A percentile compares a stretch with the other conserved stretches of the same genome.
Conservation (phyloP, 495 filamentous ascomycete species). For the Penicillium egyptiacum region DNA sequence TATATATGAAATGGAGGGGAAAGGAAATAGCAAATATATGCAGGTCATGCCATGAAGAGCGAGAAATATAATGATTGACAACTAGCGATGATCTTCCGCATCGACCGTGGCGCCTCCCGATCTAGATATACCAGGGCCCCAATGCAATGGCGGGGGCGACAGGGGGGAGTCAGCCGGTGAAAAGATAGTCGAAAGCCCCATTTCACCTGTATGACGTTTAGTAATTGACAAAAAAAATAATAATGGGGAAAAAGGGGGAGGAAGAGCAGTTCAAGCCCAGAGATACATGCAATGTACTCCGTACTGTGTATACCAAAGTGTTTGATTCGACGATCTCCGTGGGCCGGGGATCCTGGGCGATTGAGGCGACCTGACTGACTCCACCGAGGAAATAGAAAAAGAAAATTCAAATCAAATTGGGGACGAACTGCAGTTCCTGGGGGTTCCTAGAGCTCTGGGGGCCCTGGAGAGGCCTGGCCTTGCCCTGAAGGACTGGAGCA, state of each 20-base stretch:
- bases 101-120: conserved; percentile 16
- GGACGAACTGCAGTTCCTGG: conserved; percentile 15
- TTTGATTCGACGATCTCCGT: conserved; percentile 21
- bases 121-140: conserved; percentile 18
- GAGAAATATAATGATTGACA: conserved; percentile 18
- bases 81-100: conserved; percentile 29
- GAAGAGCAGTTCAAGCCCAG: conserved; percentile 23
- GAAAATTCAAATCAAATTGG: background rate
- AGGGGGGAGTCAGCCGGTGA: conserved; percentile 14
- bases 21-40: conserved; percentile 20
- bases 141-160: conserved; percentile 11
- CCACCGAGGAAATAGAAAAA: background rate
- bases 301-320: conserved; percentile 2
- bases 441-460: background rate
- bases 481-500: no score
- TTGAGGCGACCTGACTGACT: conserved; percentile 23
- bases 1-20: conserved; percentile 13
- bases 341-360: conserved; percentile 18
- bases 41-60: conserved; percentile 18
- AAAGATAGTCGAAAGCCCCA: conserved; percentile 8
- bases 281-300: conserved; percentile 20
- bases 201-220: conserved; percentile 24
- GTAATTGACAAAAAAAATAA: conserved; percentile 9
- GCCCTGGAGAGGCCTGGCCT: no score
- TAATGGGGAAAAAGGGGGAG: background rate